Conservation (phyloP, 352 stramenopile species). For the Globisporangium iwayamae region DNA sequence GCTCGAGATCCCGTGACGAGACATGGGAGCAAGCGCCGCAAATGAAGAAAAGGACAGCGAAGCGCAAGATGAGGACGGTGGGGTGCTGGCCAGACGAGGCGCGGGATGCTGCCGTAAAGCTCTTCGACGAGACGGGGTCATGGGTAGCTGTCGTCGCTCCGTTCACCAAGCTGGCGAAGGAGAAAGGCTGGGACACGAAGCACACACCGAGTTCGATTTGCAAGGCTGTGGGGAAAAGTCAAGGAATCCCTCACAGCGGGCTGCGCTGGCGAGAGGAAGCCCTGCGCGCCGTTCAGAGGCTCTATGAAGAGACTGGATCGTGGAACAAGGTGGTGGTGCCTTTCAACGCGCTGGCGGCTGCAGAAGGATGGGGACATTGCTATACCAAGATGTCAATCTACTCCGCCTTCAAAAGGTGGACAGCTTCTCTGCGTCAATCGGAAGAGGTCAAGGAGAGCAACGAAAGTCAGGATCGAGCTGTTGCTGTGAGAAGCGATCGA, state of each 20-base stretch:
- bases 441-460: too few relatives aligned
- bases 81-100: neutral
- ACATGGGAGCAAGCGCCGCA: too few relatives aligned
- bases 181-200: neutral
- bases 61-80: too few relatives aligned
- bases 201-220: neutral
- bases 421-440: too few relatives aligned
- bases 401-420: too few relatives aligned
- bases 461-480: too few relatives aligned
- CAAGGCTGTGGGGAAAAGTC: neutral
- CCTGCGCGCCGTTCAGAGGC: neutral
- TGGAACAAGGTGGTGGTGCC: neutral
- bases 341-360: neutral
- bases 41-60: too few relatives aligned
- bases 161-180: neutral
- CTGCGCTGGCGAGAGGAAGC: too few relatives aligned
- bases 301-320: neutral
- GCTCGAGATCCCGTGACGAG: too few relatives aligned
- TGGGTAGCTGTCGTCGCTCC: neutral
- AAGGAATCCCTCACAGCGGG: too few relatives aligned
- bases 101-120: neutral
- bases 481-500: too few relatives aligned
- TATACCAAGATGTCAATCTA: neutral
- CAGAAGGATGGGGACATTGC: neutral
- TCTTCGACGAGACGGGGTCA: neutral